Evolutionary conservation across 2,329 filamentous ascomycete genomes (phyloP), one percentile per base, ranked within the genome.

Genomic region (Claviceps lovelessii): DNA sequence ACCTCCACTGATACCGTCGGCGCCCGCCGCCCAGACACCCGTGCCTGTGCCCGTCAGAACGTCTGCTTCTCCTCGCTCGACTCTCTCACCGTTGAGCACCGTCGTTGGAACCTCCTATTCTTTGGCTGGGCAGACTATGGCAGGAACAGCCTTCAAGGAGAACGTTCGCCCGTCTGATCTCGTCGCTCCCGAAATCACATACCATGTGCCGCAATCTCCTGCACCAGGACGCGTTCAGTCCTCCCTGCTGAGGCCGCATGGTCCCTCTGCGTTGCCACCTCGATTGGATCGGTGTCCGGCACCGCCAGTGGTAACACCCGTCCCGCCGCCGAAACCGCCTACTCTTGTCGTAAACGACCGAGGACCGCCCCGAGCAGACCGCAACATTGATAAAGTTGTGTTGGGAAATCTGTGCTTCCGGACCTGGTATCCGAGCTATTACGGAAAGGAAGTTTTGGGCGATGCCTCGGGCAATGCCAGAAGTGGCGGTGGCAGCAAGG

Each of bases 341-440:
- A 58, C 59, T 13, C 53, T 62, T 10, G 55, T 63, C 2, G 61
- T 61, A 10, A 59, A 61, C 15, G 61, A 67, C 41, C 69, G 67
- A 33, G 63, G 68, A 1, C 69, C 71, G 6, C 71, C 68, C 1
- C 68, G 70, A 41, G 65, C 76, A 10, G 83, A 86, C 61, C 86
- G 86, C 55, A 95, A 94, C 67, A 85, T 96, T 60, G 82, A 89
- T 65, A 87, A 88, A 66, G 88, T 96, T 52, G 84, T 95, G 54
- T 76, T 96, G 58, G 91, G 90, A 5, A 82, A 90, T 62, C 76
- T 93, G 37, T 82, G 84, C 62, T 94, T 96, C 72, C 83, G 84
- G 62, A 86, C 90, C 3, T 95, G 90, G 90, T 96, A 93, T 68
- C 88, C 90, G 8, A 94, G 88, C 17, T 93, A 90, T 68, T 95